phyloP scores from a whole-genome alignment of 805 yeast species.

The Teunomyces lycoperdinae region DNA sequence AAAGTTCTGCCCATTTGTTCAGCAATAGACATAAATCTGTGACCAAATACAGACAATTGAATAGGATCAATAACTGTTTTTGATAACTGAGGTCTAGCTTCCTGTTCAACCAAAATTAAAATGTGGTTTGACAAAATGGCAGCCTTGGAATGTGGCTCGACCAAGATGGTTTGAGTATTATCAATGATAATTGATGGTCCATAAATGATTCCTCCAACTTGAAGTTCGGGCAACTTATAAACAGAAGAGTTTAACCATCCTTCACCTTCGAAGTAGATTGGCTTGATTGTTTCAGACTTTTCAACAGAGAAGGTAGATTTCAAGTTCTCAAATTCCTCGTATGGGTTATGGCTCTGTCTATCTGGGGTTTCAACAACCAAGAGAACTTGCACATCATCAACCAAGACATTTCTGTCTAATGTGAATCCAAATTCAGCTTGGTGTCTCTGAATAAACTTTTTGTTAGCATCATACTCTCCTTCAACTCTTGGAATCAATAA shows the following conservation, averaged over 20 bases:
- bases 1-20: constrained; percentile 45
- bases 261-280: constrained; percentile 52
- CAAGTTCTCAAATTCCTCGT: constrained; percentile 12
- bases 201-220: constrained; percentile 16
- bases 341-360: constrained; percentile 15
- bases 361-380: constrained; percentile 14
- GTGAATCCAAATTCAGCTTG: constrained; percentile 36
- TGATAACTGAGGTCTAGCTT: constrained; percentile 20
- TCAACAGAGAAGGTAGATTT: neutral
- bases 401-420: constrained; percentile 32
- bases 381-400: constrained; percentile 37
- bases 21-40: constrained; percentile 64
- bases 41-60: constrained; percentile 41
- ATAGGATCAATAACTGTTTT: constrained; percentile 31
- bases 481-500: constrained; percentile 54
- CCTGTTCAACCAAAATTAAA: constrained; percentile 17
- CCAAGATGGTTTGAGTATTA: constrained; percentile 25
- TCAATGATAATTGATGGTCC: constrained; percentile 38
- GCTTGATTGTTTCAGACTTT: constrained; percentile 1
- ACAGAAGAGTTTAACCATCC: constrained; percentile 43
- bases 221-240: constrained; percentile 20
- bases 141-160: constrained; percentile 33
- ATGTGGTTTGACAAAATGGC: constrained; percentile 27
- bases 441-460: constrained; percentile 27
- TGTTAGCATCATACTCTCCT: constrained; percentile 21